Evolutionary conservation across 2,329 filamentous ascomycete genomes (phyloP).

Genomic region (Bipolaris sorokiniana): DNA sequence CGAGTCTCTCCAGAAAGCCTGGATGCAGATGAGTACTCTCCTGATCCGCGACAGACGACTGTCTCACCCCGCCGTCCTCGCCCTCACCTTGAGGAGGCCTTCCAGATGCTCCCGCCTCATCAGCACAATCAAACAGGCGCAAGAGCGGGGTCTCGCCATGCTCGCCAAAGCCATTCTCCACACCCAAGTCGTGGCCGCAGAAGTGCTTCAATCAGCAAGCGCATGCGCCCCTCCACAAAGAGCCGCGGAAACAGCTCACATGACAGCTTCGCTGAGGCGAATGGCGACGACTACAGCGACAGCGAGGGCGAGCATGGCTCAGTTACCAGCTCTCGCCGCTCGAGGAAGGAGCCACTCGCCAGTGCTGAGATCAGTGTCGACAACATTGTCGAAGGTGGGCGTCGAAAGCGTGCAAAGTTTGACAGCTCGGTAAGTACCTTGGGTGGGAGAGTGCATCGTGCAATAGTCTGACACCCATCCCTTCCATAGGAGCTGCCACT

Average conservation of each 20-base stretch:
- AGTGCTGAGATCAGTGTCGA: constrained; percentile 98
- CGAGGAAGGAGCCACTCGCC: constrained; percentile 81
- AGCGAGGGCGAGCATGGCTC: constrained; percentile 82
- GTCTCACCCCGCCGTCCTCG: constrained; percentile 59
- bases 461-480: constrained; percentile 32
- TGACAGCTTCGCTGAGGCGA: constrained; percentile 64
- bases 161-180: constrained; percentile 80
- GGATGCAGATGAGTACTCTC: constrained; percentile 54
- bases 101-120: constrained; percentile 67
- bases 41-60: constrained; percentile 56
- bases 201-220: constrained; percentile 77
- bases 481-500: constrained; percentile 82
- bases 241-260: constrained; percentile 68
- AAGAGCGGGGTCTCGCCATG: constrained; percentile 70
- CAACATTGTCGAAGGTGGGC: constrained; percentile 96
- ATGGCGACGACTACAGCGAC: constrained; percentile 78
- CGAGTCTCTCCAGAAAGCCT: constrained; percentile 72
- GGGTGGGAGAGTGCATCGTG: constrained; percentile 12
- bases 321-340: constrained; percentile 71
- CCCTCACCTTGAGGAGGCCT: constrained; percentile 67
- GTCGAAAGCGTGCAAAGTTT: constrained; percentile 91
- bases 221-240: constrained; percentile 70
- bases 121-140: constrained; percentile 68
- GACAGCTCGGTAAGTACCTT: constrained; percentile 87
- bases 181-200: constrained; percentile 71